Conservation (phyloP, 2,329 filamentous ascomycete species). For the Canariomyces notabilis region DNA sequence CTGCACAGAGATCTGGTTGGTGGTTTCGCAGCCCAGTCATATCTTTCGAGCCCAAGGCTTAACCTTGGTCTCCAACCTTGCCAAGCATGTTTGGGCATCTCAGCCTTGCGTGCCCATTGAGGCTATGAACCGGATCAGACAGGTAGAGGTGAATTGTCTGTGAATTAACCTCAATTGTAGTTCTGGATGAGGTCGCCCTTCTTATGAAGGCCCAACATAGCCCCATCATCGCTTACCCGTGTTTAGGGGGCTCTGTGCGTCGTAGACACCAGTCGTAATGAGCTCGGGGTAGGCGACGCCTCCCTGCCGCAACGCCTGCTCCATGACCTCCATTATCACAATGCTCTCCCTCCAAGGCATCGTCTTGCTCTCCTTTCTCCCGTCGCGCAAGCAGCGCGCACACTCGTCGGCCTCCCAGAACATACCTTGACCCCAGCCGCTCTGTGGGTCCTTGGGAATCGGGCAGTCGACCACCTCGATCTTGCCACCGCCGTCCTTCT, state of each 20-base stretch:
- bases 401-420: constrained; percentile 52
- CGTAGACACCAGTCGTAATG: constrained; percentile 54
- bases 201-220: neutral
- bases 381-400: constrained; percentile 57
- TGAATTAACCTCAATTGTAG: too few relatives aligned
- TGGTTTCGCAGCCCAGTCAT: neutral
- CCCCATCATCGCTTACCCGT: constrained; percentile 37
- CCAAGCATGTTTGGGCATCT: neutral
- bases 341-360: constrained; percentile 73
- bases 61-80: neutral
- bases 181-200: too few relatives aligned
- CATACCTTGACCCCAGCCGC: constrained; percentile 69
- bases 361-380: constrained; percentile 66
- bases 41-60: constrained; percentile 7
- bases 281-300: constrained; percentile 50
- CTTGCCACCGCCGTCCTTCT: constrained; percentile 42
- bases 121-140: neutral
- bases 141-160: too few relatives aligned
- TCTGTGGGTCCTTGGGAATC: constrained; percentile 46
- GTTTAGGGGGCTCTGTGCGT: constrained; percentile 57
- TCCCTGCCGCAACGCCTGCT: constrained; percentile 49
- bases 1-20: constrained; percentile 4
- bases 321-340: constrained; percentile 74
- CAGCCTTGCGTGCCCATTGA: constrained; percentile 3
- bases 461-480: constrained; percentile 49